A percentile compares a stretch with the other conserved stretches of the same genome.
These are phyloP conservation scores for Raffaelea ambrosiae DNA, from an alignment of 2,329 filamentous ascomycete genomes.

Conservation along the genomic window DNA sequence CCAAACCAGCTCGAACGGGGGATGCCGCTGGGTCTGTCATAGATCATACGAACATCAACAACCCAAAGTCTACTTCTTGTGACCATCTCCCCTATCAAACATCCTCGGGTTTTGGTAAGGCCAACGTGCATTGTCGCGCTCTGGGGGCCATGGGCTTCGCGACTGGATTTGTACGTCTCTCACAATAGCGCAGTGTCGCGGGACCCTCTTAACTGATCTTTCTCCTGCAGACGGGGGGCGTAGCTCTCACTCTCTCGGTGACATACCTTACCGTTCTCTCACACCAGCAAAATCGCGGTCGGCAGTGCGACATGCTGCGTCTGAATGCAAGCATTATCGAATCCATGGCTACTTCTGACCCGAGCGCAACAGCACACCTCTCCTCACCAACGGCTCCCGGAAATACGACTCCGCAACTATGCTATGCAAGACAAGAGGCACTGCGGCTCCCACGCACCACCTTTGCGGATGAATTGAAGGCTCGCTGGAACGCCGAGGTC, in stretches of 20 bases:
- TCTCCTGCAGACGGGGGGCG: constrained; percentile 72
- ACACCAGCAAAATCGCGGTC: constrained; percentile 59
- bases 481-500: constrained; percentile 70
- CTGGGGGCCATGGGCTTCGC: constrained; percentile 61
- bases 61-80: no score
- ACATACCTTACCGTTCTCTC: constrained; percentile 64
- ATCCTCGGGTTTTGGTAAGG: no score
- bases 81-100: no score
- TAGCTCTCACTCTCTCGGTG: constrained; percentile 64
- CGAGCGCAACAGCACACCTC: constrained; percentile 26
- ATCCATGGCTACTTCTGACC: constrained; percentile 32
- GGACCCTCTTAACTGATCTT: not conserved
- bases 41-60: no score
- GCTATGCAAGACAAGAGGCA: constrained; percentile 3
- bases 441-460: constrained; percentile 33
- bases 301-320: constrained; percentile 48
- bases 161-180: constrained; percentile 58
- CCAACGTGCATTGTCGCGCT: no score
- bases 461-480: constrained; percentile 61
- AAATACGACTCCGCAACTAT: constrained; percentile 21
- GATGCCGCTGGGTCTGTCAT: no score
- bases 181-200: no score
- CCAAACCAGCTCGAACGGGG: no score
- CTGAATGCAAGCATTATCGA: constrained; percentile 47
- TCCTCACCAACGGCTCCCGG: not conserved